A percentile compares a stretch with the other conserved stretches of the same genome.
Evolutionary conservation across 768 basidiomycete species (phyloP).

Genomic region (Suillus brevipes): DNA sequence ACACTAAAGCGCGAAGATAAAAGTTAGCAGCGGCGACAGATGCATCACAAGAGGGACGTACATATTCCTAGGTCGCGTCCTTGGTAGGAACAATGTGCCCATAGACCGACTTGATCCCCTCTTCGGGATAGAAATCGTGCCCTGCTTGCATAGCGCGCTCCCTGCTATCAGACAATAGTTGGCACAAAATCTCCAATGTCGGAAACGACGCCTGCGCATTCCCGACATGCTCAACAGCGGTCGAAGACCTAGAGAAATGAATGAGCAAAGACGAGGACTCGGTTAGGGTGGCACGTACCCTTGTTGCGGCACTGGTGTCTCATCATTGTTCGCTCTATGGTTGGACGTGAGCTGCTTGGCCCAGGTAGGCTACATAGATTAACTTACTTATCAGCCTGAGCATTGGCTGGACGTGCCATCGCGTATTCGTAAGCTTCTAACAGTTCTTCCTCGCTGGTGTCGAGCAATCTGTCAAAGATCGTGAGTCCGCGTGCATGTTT

Average conservation of each 20-base stretch:
- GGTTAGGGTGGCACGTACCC: neutral
- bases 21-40: neutral
- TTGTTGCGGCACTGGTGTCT: neutral
- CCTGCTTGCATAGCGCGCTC: neutral
- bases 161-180: neutral
- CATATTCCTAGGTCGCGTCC: neutral
- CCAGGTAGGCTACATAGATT: neutral
- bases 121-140: no score
- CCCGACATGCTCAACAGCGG: neutral
- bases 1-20: neutral
- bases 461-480: neutral
- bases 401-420: neutral
- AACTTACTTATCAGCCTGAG: neutral
- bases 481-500: neutral
- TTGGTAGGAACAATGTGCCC: neutral
- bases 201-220: neutral
- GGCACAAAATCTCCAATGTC: neutral
- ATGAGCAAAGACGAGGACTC: neutral
- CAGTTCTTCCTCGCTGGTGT: no score
- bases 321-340: neutral
- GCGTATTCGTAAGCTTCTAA: neutral
- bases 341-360: neutral
- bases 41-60: neutral
- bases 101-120: neutral
- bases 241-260: neutral